These are phyloP conservation scores for Schizopora paradoxa DNA, from an alignment of 1,284 basidiomycete genomes.

Conservation along the genomic window DNA sequence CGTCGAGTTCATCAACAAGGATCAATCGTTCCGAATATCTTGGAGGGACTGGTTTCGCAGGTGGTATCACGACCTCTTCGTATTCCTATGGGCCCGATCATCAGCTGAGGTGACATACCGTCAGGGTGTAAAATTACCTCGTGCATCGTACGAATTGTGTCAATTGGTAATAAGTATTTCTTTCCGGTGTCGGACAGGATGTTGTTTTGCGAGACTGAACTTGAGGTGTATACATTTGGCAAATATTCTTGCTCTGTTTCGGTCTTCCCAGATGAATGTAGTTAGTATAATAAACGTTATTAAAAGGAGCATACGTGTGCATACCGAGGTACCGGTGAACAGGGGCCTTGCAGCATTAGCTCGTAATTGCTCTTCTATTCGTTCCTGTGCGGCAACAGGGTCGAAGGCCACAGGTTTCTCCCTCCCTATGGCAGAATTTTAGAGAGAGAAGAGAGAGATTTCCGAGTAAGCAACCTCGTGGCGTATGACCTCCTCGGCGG, in stretches of 20 bases:
- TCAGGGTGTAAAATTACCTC: constrained; percentile 44
- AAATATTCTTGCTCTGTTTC: constrained; percentile 59
- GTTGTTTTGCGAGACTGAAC: constrained; percentile 54
- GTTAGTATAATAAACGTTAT: background rate
- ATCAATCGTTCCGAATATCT: constrained; percentile 72
- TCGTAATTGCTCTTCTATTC: constrained; percentile 62
- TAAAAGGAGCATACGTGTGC: constrained; percentile 27
- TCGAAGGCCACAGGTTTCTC: constrained; percentile 35
- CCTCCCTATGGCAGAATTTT: constrained; percentile 10
- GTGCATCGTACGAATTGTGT: constrained; percentile 59
- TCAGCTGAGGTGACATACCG: background rate
- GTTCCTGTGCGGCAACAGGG: constrained; percentile 50
- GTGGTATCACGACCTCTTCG: constrained; percentile 88
- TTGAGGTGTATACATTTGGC: constrained; percentile 88
- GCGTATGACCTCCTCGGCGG: background rate
- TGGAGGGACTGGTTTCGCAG: constrained; percentile 76
- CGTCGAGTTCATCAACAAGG: constrained; percentile 70
- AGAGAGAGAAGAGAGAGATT: background rate
- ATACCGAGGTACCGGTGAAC: constrained; percentile 53
- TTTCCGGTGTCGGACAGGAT: constrained; percentile 69
- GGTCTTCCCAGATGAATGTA: constrained; percentile 28
- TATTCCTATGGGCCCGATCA: constrained; percentile 45
- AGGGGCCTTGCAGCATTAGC: constrained; percentile 66
- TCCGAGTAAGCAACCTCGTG: background rate
- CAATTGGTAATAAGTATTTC: constrained; percentile 81